These are phyloP conservation scores for Annulohypoxylon nitens DNA, from an alignment of 495 filamentous ascomycete genomes.

Conservation along the genomic window DNA sequence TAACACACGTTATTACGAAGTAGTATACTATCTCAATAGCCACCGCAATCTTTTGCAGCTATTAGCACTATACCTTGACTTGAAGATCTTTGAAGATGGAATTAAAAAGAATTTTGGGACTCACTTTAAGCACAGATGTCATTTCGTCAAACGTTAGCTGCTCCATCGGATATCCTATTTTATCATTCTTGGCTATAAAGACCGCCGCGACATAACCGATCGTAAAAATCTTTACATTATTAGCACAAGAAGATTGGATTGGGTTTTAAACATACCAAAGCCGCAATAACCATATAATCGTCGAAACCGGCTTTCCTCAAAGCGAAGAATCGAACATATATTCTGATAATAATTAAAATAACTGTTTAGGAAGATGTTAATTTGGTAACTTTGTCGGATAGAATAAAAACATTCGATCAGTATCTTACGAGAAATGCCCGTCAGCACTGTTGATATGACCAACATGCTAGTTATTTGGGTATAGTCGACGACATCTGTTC, in stretches of 20 bases:
- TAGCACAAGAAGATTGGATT: background rate
- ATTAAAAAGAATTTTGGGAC: background rate
- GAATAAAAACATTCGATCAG: background rate
- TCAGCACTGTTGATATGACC: conserved; percentile 36
- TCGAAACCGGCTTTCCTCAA: conserved; percentile 51
- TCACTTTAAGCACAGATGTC: conserved; percentile 52
- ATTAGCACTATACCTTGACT: conserved; percentile 8
- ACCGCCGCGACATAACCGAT: conserved; percentile 53
- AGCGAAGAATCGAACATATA: conserved; percentile 48
- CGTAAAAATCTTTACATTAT: conserved; percentile 47
- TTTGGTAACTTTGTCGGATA: background rate
- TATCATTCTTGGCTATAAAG: conserved; percentile 47
- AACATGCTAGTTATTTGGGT: conserved; percentile 38
- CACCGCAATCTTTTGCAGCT: conserved; percentile 46
- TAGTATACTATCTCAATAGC: conserved; percentile 63
- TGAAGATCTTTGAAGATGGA: too few relatives aligned
- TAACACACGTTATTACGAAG: conserved; percentile 55
- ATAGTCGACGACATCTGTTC: conserved; percentile 11
- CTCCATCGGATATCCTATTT: conserved; percentile 51
- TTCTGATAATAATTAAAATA: conserved; percentile 22
- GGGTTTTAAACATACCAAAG: conserved; percentile 41
- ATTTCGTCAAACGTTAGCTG: conserved; percentile 50
- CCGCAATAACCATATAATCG: conserved; percentile 54
- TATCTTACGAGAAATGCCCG: conserved; percentile 41
- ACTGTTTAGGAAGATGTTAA: conserved; percentile 47